These are phyloP conservation scores for Eutypa lata DNA, from an alignment of 2,329 filamentous ascomycete genomes.

Conservation along the genomic window DNA sequence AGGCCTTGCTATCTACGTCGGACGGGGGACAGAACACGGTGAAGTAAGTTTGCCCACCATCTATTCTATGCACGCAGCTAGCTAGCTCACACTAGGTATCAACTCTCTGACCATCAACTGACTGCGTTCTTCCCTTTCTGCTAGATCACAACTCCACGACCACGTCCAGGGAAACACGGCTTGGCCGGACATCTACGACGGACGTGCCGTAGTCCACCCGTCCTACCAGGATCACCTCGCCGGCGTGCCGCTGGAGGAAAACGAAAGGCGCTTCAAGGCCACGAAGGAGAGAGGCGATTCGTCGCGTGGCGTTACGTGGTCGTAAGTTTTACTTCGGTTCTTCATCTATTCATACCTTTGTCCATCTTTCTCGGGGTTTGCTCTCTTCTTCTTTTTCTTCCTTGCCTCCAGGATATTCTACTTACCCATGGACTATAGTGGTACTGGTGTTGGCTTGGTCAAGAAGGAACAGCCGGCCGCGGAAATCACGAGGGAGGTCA, in stretches of 20 bases:
- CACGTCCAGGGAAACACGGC: slow-evolving; percentile 23
- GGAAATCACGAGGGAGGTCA: slow-evolving; percentile 23
- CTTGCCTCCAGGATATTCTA: neutral
- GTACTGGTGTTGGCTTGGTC: slow-evolving; percentile 26
- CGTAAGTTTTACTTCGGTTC: slow-evolving; percentile 20
- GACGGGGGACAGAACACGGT: slow-evolving; percentile 33
- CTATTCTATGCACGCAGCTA: no score
- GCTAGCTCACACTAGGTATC: no score
- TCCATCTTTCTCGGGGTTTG: neutral
- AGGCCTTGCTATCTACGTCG: slow-evolving; percentile 27
- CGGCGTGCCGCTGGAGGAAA: slow-evolving; percentile 26
- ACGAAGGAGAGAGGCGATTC: slow-evolving; percentile 21
- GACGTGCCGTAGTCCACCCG: slow-evolving; percentile 25
- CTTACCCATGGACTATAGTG: slow-evolving; percentile 12
- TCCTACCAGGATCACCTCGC: slow-evolving; percentile 20
- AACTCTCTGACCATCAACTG: no score
- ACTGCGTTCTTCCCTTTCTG: neutral
- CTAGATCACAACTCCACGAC: slow-evolving; percentile 29
- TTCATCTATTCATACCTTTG: neutral
- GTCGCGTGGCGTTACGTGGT: slow-evolving; percentile 29
- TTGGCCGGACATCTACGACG: slow-evolving; percentile 29
- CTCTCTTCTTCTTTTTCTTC: no score
- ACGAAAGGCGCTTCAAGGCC: slow-evolving; percentile 17
- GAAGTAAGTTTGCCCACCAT: slow-evolving; percentile 24
- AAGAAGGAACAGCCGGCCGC: slow-evolving; percentile 22